Evolutionary conservation across 768 basidiomycete genomes (phyloP).

Genomic region (Leccinellum rugosiceps): DNA sequence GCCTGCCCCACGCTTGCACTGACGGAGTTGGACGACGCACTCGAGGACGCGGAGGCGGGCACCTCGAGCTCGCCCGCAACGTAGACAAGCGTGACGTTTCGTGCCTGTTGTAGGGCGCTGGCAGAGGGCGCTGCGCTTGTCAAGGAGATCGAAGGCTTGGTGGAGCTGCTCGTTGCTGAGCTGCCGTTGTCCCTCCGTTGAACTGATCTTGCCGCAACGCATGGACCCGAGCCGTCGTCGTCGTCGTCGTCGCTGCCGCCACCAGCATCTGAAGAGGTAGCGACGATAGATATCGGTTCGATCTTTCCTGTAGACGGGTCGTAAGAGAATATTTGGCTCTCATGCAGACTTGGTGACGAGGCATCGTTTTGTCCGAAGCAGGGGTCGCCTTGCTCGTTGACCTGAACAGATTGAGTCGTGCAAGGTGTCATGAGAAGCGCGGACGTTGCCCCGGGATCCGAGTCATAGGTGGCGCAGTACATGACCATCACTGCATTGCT

Average conservation of each 20-base stretch:
- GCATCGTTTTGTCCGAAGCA: slow-evolving; percentile 4
- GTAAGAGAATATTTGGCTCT: slow-evolving; percentile 61
- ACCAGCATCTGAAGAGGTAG: slow-evolving; percentile 24
- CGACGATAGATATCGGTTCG: slow-evolving; percentile 48
- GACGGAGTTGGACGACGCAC: neutral
- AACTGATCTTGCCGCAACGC: slow-evolving; percentile 6
- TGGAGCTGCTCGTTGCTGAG: slow-evolving; percentile 7
- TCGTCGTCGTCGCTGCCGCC: slow-evolving; percentile 2
- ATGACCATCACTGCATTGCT: slow-evolving; percentile 32
- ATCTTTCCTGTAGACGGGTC: slow-evolving; percentile 45
- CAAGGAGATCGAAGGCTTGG: slow-evolving; percentile 15
- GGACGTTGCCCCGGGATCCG: slow-evolving; percentile 44
- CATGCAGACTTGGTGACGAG: slow-evolving; percentile 23
- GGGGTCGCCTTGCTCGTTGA: slow-evolving; percentile 2
- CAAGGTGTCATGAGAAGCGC: slow-evolving; percentile 52
- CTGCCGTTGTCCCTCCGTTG: slow-evolving; percentile 9
- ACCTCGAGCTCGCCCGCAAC: slow-evolving; percentile 37
- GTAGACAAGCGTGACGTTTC: slow-evolving; percentile 54
- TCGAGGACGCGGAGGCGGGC: slow-evolving; percentile 7
- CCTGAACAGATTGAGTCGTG: slow-evolving; percentile 3
- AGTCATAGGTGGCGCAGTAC: slow-evolving; percentile 63
- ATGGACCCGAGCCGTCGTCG: neutral
- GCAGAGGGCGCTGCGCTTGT: slow-evolving; percentile 12
- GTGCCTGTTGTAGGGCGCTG: slow-evolving; percentile 11
- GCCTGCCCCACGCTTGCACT: neutral